Base-by-base conservation (phyloP, 306 rosid genomes). In the Comarum palustre region DNA sequence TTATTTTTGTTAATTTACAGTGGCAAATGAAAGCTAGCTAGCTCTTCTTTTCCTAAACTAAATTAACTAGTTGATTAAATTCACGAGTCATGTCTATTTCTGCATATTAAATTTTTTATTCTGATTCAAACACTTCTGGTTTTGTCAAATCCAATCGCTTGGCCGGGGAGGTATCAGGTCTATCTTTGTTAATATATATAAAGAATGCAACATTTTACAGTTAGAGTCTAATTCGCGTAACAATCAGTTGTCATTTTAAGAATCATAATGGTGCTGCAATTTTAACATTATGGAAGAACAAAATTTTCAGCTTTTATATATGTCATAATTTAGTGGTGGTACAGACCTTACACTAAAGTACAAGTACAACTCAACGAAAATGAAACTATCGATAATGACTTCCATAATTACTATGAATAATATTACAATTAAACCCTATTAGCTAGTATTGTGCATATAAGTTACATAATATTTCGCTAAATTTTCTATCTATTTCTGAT, bases 161-260 rank as follows among this genome's bases (percentile, higher is more conserved):
- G 38, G 36, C 29, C 17, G 55, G 8, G 4, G 13, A 9, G 70
- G 81, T 78, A 83, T 38, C 76, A 17, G 31, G 41, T 60, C 31
- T 29, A 29, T 29, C 43, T 68, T 68, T 63, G 14, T 42, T 25
- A 51, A 20, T 29, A 29, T 29, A 29, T 29, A 29, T 14, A 14
- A 41, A 79, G 79, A 66, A 48, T 76, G 79, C 62, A 20, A 54
- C 52, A 73, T 51, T 64, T 61, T 32, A 57, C 73, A 20, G 72
- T 69, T 71, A 32, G 75, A 71, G 79, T 63, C 74, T 69, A 69
- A 58, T 66, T 61, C 22, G 32, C 16, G 60, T 68, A 47, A 66
- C 68, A 6, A 70, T 71, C 77, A 61, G 68, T 22, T 74, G 71
- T 81, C 77, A 59, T 15, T 83, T 34, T 72, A 78, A 50, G 87